phyloP scores from a whole-genome alignment of 2,329 filamentous ascomycete species.

The Trichophaea hybrida region DNA sequence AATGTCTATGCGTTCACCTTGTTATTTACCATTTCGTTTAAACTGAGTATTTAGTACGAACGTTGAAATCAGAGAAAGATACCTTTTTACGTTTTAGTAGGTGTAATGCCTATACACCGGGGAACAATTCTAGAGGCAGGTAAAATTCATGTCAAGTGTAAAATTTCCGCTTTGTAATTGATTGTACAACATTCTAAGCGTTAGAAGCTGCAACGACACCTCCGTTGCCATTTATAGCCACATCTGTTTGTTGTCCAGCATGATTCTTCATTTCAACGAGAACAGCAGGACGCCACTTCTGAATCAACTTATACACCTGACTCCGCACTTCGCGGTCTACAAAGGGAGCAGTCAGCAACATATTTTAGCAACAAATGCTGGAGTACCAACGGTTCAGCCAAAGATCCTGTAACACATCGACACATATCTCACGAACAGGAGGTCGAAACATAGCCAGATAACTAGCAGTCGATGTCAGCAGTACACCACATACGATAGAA shows the following conservation, averaged over 20 bases:
- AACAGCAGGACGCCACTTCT: slow-evolving; percentile 20
- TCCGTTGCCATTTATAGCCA: not conserved
- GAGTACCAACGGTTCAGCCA: slow-evolving; percentile 48
- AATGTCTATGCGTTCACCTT: too few relatives aligned
- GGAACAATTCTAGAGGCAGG: too few relatives aligned
- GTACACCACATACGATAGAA: not conserved
- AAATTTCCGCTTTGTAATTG: too few relatives aligned
- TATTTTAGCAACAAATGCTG: not conserved
- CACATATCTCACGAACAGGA: slow-evolving; percentile 46
- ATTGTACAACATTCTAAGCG: not conserved
- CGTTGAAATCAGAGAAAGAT: too few relatives aligned
- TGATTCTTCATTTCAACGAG: slow-evolving; percentile 2
- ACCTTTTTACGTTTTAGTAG: too few relatives aligned
- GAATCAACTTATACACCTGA: slow-evolving; percentile 17
- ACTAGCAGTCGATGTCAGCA: slow-evolving; percentile 17
- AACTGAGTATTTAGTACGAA: too few relatives aligned
- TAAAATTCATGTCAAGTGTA: too few relatives aligned
- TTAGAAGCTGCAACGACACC: not conserved
- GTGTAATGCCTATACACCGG: too few relatives aligned
- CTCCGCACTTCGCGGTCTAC: slow-evolving; percentile 16
- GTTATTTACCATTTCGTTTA: too few relatives aligned
- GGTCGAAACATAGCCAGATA: slow-evolving; percentile 51
- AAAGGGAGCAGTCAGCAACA: too few relatives aligned
- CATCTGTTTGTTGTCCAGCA: not conserved
- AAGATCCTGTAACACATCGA: slow-evolving; percentile 52